Conservation (phyloP, 2,329 filamentous ascomycete genomes). For the Ploettnerulaceae sp. region DNA sequence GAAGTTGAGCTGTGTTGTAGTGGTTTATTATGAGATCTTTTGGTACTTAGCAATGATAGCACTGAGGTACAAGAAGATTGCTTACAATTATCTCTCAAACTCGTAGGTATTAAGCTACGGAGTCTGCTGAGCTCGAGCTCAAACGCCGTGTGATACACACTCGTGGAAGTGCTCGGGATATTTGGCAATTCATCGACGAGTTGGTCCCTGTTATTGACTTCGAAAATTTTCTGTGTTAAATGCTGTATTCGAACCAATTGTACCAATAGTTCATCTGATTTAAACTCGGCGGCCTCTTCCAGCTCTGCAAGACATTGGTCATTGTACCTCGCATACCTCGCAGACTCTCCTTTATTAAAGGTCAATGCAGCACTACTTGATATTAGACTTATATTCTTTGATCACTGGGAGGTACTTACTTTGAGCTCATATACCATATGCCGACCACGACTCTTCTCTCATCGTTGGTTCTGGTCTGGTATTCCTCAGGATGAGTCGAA, state of each 20-base stretch:
- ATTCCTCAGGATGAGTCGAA: constrained; percentile 28
- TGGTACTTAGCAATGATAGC: no score
- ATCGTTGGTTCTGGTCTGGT: constrained; percentile 43
- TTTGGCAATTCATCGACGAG: constrained; percentile 12
- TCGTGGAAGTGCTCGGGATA: not conserved
- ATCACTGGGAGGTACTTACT: constrained; percentile 36
- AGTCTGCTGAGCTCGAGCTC: not conserved
- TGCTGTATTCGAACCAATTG: constrained; percentile 46
- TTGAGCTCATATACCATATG: constrained; percentile 50
- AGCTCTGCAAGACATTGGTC: constrained; percentile 46
- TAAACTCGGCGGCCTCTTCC: constrained; percentile 30
- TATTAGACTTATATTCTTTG: constrained; percentile 1
- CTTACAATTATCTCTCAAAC: constrained; percentile 29
- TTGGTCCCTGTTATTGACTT: constrained; percentile 24
- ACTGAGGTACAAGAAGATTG: no score
- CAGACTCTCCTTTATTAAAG: constrained; percentile 27
- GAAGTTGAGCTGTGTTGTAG: constrained; percentile 39
- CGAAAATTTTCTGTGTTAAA: constrained; percentile 46
- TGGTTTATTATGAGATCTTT: constrained; percentile 41
- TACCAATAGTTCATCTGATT: constrained; percentile 41
- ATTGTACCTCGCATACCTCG: constrained; percentile 49
- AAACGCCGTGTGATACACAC: not conserved
- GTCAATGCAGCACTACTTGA: constrained; percentile 9
- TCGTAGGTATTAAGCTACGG: not conserved
- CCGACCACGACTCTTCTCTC: constrained; percentile 49